phyloP scores from a whole-genome alignment of 2,329 filamentous ascomycete genomes.

The Furcasterigmium furcatum region DNA sequence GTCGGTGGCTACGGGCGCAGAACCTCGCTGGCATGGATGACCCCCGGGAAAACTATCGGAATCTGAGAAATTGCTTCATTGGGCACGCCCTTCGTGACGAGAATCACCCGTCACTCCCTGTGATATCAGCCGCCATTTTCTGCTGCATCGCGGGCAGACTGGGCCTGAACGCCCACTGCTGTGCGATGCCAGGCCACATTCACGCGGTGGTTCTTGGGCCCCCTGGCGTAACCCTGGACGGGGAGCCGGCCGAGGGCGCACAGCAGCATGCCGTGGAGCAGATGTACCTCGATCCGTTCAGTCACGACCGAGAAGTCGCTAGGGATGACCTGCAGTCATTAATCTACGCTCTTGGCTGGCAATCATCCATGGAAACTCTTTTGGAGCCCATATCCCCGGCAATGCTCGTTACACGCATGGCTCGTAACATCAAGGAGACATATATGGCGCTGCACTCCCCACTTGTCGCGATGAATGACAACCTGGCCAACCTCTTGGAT shows the following conservation, averaged over 20 bases:
- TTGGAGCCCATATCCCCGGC: constrained; percentile 61
- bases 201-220: constrained; percentile 72
- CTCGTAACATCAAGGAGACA: constrained; percentile 77
- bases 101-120: constrained; percentile 75
- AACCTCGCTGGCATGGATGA: constrained; percentile 70
- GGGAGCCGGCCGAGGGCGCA: constrained; percentile 25
- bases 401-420: constrained; percentile 71
- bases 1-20: constrained; percentile 64
- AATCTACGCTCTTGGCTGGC: constrained; percentile 47
- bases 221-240: constrained; percentile 58
- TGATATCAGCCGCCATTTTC: constrained; percentile 85
- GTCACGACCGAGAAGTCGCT: constrained; percentile 63
- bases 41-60: constrained; percentile 66
- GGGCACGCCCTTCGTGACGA: constrained; percentile 73
- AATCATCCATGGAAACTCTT: constrained; percentile 43
- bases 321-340: constrained; percentile 54
- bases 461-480: constrained; percentile 3
- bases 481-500: constrained; percentile 30
- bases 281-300: constrained; percentile 86
- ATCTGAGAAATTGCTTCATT: constrained; percentile 83
- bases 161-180: constrained; percentile 73
- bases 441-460: constrained; percentile 25
- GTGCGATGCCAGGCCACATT: constrained; percentile 81
- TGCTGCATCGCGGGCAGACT: constrained; percentile 73
- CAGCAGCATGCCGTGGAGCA: constrained; percentile 26